phyloP scores from a whole-genome alignment of 2,329 filamentous ascomycete species.

The Fusarium phyllophilum region DNA sequence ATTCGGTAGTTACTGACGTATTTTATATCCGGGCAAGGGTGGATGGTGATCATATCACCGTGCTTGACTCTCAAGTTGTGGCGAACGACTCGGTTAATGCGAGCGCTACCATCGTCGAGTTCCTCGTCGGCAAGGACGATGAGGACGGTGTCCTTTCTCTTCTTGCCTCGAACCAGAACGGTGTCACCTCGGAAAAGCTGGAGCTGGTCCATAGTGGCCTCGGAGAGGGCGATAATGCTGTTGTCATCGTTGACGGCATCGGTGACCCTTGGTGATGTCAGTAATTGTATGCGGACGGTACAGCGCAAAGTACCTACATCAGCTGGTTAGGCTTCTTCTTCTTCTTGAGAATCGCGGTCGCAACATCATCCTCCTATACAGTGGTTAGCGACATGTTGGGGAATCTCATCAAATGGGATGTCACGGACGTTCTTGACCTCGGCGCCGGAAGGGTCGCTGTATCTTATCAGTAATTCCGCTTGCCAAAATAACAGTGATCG shows the following conservation, averaged over 20 bases:
- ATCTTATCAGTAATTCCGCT: conserved; percentile 50
- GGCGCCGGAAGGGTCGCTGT: conserved; percentile 87
- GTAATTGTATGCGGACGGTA: conserved; percentile 19
- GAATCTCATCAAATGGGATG: conserved; percentile 28
- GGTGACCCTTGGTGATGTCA: conserved; percentile 76
- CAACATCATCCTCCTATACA: conserved; percentile 82
- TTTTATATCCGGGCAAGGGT: conserved; percentile 99
- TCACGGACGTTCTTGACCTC: conserved; percentile 82
- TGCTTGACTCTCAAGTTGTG: conserved; percentile 99
- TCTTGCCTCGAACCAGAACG: conserved; percentile 98
- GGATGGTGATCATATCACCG: conserved; percentile 96
- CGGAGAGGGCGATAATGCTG: conserved; percentile 97
- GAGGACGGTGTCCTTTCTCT: conserved; percentile 98
- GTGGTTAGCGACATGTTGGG: conserved; percentile 48
- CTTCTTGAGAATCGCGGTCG: conserved; percentile 98
- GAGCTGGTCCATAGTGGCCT: conserved; percentile 98
- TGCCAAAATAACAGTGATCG: not conserved
- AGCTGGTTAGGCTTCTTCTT: conserved; percentile 99
- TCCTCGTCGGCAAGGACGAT: conserved; percentile 98
- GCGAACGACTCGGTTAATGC: conserved; percentile 98
- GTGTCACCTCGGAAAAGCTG: conserved; percentile 99
- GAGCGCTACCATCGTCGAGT: conserved; percentile 94
- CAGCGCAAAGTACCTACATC: conserved; percentile 71
- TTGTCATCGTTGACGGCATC: conserved; percentile 99
- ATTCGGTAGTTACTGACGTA: conserved; percentile 74